A percentile compares a stretch with the other conserved stretches of the same genome.
These are phyloP conservation scores for Ophiocordyceps robertsii DNA, from an alignment of 2,329 filamentous ascomycete species.

Conservation along the genomic window DNA sequence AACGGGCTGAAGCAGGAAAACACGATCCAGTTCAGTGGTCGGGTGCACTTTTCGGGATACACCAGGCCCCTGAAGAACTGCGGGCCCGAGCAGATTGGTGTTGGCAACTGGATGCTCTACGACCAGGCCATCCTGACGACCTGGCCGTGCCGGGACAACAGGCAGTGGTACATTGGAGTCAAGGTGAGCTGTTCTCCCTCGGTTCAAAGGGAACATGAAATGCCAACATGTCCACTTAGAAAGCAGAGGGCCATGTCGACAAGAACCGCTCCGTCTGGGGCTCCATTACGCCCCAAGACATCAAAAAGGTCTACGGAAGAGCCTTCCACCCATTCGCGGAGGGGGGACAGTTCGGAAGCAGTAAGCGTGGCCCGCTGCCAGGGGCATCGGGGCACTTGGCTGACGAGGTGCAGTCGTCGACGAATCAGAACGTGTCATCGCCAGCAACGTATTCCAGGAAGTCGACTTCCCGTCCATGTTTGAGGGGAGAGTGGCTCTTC, in stretches of 20 bases:
- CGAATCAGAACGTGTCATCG: constrained; percentile 8
- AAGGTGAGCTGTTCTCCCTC: constrained; percentile 3
- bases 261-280: constrained; percentile 7
- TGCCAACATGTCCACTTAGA: constrained; percentile 1
- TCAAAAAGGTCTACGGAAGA: constrained; percentile 6
- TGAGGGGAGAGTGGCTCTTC: constrained; percentile 6
- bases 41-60: constrained; percentile 8
- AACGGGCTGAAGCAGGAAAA: constrained; percentile 2
- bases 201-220: no score
- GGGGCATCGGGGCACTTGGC: neutral
- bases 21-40: constrained; percentile 7
- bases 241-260: constrained; percentile 3
- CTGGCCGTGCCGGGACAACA: constrained; percentile 7
- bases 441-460: constrained; percentile 9
- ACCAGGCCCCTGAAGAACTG: constrained; percentile 5
- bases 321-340: constrained; percentile 8
- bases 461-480: constrained; percentile 8
- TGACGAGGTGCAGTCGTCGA: constrained; percentile 4
- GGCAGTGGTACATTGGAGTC: constrained; percentile 10
- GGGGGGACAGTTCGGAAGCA: constrained; percentile 3
- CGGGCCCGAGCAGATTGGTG: constrained; percentile 4
- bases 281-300: constrained; percentile 3
- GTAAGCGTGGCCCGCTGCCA: constrained; percentile 1
- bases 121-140: constrained; percentile 8
- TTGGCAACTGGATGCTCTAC: constrained; percentile 9